Conservation (phyloP, 192 early-diverging fungal species). For the Backusella luteola region DNA sequence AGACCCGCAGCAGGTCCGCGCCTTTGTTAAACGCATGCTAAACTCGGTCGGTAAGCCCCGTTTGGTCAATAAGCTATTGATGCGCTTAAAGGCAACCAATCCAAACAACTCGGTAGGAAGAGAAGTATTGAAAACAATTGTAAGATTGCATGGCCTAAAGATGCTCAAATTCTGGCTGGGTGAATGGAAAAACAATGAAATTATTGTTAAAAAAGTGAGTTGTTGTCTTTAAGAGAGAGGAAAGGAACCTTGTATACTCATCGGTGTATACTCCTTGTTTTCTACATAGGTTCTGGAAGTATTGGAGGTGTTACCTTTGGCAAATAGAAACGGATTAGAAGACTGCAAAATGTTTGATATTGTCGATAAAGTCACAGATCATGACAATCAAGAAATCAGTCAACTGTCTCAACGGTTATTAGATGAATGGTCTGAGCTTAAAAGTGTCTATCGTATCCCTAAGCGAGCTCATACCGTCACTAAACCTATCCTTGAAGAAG, state of each 20-base stretch:
- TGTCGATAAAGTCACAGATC: constrained; percentile 51
- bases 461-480: constrained; percentile 33
- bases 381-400: constrained; percentile 48
- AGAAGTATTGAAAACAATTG: constrained; percentile 55
- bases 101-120: constrained; percentile 19
- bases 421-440: constrained; percentile 50
- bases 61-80: constrained; percentile 56
- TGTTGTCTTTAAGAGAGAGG: constrained; percentile 41
- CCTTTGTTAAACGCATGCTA: constrained; percentile 73
- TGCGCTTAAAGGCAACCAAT: constrained; percentile 62
- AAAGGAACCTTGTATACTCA: constrained; percentile 37
- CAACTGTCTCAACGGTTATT: constrained; percentile 48
- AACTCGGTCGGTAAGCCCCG: constrained; percentile 50
- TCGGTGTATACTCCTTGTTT: background rate
- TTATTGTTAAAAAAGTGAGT: constrained; percentile 21
- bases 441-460: constrained; percentile 55
- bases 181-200: constrained; percentile 49
- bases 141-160: constrained; percentile 64
- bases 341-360: constrained; percentile 73
- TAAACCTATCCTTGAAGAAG: constrained; percentile 7
- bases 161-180: constrained; percentile 76
- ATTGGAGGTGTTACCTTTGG: constrained; percentile 73
- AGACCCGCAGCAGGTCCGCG: constrained; percentile 68
- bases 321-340: constrained; percentile 75
- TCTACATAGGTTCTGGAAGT: constrained; percentile 37